Conservation (phyloP, 306 rosid genomes). For the Castanopsis chinensis region DNA sequence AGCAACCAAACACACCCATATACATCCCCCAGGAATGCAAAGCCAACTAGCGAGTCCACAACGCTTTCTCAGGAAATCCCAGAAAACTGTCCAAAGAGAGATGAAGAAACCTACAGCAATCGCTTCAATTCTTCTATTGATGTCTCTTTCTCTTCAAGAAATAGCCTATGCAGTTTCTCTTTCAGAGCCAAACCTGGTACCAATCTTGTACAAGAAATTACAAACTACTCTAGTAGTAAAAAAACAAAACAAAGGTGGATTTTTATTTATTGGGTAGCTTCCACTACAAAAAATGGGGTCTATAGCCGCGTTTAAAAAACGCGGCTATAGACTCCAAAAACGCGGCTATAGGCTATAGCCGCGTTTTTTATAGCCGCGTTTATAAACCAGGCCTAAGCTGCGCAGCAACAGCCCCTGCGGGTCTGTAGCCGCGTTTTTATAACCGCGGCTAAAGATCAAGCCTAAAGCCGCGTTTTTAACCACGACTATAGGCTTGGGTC, state of each 20-base stretch:
- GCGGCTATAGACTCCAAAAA: too few species aligned
- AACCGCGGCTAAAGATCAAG: too few species aligned
- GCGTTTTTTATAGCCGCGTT: too few species aligned
- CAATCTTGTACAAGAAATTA: neutral
- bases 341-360: too few species aligned
- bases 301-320: too few species aligned
- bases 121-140: slow-evolving; percentile 30
- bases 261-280: neutral
- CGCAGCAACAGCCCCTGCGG: too few species aligned
- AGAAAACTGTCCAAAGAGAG: slow-evolving; percentile 6
- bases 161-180: slow-evolving; percentile 30
- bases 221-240: neutral
- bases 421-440: too few species aligned
- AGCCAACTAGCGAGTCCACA: neutral
- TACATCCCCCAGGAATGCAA: neutral
- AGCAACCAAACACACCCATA: slow-evolving; percentile 8
- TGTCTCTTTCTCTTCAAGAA: slow-evolving; percentile 24
- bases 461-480: too few species aligned
- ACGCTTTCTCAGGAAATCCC: neutral
- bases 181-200: slow-evolving; percentile 34
- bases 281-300: too few species aligned
- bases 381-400: too few species aligned
- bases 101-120: slow-evolving; percentile 42
- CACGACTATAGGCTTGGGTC: too few species aligned
- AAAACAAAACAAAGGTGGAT: neutral